Base-by-base conservation (phyloP, 2,329 filamentous ascomycete genomes). In the Ploettnerulaceae sp. region DNA sequence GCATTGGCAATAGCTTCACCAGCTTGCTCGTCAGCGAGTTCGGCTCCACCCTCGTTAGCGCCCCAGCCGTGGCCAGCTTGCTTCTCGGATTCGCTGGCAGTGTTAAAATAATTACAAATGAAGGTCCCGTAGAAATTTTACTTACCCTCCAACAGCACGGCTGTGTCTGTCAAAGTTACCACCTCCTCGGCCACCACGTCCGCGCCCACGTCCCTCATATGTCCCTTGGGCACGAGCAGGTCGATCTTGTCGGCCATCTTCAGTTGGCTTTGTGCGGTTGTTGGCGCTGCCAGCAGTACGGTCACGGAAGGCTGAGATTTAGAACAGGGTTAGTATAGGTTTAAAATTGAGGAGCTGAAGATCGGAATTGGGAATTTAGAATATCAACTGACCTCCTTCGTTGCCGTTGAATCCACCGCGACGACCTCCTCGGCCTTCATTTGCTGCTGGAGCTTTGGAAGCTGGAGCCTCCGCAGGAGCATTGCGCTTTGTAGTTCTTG, bases 51-150 rank as follows among this genome's bases (percentile, higher is more conserved):
- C 65, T 88, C 85, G 60, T 78, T 77, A 64, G 80, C 83, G 62
- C 91, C 93, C 89, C 91, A 97, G 61, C 87, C 86, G 69, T 91
- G 86, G 65, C 82, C 86, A 66, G 85, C 82, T 71, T 91, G 85
- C 81, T 94, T 94, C 62, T 89, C 84, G 64, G 86, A 84, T 57
- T 87, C 84, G 64, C 86, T 88, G 44, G 12, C 36, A 17, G 45
- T 18, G 46, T 64, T 49, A 62, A 50, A 45, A 47, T 25, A 28
- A 12, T 31, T 28, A 21, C 17, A 29, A 18, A 25, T 35, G 21
- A 12, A 31, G 20, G 21, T 15, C 4, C 43, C 17, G 28, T 22
- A 24, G 45, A 35, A 7, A 44, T 47, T 60, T 58, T 57, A 61
- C 60, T 58, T 57, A 61, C 54, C 51, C 61, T 54, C 57, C 61